Base-by-base conservation (phyloP, 164 flowering plant species). In the Protea cynaroides region DNA sequence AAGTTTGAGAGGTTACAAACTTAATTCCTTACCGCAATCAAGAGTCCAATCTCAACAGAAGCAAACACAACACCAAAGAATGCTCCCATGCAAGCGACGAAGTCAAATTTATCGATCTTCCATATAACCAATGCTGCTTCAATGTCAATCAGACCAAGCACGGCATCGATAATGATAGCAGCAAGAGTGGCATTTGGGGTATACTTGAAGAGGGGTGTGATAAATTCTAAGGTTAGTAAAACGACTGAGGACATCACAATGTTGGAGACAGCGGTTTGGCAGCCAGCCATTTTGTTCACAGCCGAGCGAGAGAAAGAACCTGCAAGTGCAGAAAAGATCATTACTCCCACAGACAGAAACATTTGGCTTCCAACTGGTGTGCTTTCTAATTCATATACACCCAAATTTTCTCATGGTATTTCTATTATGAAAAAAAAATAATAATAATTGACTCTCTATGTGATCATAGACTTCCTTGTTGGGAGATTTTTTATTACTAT, bases 271-370 rank as follows among this genome's bases (percentile, higher is more conserved):
- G 97, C 87, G 53, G 96, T 93, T 58, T 82, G 72, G 74, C 98
- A 93, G 44, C 98, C 98, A 0, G 98, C 85, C 94, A 88, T 87
- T 79, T 76, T 86, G 61, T 93, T 93, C 25, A 93, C 98, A 0
- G 97, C 96, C 0, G 98, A 87, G n/a, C 97, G 87, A 22, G 97
- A 90, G 70, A 93, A 93, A 12, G 98, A 88, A 65, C 98, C 96
- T 92, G 90, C 62, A 69, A 59, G 56, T 43, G 15, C 46, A 47
- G 11, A 44, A 37, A 3, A 54, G n/a, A 18, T 22, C 23, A 55
- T 62, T 61, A 58, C 51, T 23, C 21, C 18, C 12, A 46, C 52
- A 49, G 3, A 57, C 21, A 34, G 3, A 19, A 10, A 49, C 18
- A 49, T 49, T 4, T 49, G 14, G 52, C 17, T 15, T 18, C 18